A percentile compares a stretch with the other conserved stretches of the same genome.
phyloP scores from a whole-genome alignment of 2,329 filamentous ascomycete species.

The Aspergillus oerlinghausenensis region DNA sequence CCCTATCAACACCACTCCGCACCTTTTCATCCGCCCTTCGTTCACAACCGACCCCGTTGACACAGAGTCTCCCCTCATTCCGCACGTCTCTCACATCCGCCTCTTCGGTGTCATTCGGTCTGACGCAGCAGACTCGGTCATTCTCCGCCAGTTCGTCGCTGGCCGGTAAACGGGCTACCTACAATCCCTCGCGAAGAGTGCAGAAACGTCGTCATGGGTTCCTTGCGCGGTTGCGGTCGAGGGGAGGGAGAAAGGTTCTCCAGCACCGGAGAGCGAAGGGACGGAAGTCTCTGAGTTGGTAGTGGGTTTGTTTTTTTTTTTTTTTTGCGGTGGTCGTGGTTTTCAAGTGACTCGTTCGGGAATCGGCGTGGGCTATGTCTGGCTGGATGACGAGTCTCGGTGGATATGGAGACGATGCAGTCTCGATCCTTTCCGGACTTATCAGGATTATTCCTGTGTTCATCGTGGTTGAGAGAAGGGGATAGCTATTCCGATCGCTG shows the following conservation, averaged over 20 bases:
- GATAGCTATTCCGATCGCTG: neutral
- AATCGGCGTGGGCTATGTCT: neutral
- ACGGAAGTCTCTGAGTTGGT: slow-evolving; percentile 51
- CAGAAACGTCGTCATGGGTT: slow-evolving; percentile 61
- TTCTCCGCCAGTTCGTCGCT: slow-evolving; percentile 44
- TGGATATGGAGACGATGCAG: neutral
- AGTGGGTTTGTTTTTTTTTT: slow-evolving; percentile 7
- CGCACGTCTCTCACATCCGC: slow-evolving; percentile 7
- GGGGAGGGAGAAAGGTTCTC: slow-evolving; percentile 52
- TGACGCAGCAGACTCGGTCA: slow-evolving; percentile 25
- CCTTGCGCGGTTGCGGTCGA: slow-evolving; percentile 48
- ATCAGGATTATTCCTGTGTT: neutral
- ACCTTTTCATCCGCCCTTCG: slow-evolving; percentile 9
- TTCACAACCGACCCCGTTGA: neutral
- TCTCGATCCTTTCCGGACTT: neutral
- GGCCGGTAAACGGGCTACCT: slow-evolving; percentile 49
- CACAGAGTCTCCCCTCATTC: slow-evolving; percentile 4
- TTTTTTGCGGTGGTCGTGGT: neutral
- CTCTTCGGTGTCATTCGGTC: slow-evolving; percentile 11
- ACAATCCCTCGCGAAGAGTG: slow-evolving; percentile 55
- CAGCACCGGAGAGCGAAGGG: slow-evolving; percentile 52
- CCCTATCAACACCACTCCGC: slow-evolving; percentile 10
- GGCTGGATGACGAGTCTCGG: neutral
- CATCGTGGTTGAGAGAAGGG: neutral
- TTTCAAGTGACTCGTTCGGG: neutral